Conservation (phyloP, 192 early-diverging fungal genomes). For the Coemansia biformis region DNA sequence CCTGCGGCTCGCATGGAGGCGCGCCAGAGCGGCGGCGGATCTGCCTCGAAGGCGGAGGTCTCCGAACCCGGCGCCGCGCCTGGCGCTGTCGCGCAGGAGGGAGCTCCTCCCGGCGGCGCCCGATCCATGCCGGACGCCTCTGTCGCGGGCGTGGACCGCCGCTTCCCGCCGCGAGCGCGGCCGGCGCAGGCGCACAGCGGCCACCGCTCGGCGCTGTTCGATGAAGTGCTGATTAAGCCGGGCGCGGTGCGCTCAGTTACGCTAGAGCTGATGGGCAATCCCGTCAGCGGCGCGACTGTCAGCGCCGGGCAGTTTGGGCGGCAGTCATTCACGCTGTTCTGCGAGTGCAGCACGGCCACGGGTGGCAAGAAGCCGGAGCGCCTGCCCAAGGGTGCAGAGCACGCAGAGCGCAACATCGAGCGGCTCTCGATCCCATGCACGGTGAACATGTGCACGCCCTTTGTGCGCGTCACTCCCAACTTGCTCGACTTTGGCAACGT, state of each 20-base stretch:
- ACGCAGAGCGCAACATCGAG: conserved; percentile 44
- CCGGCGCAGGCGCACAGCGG: conserved; percentile 6
- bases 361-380: conserved; percentile 22
- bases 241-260: conserved; percentile 77
- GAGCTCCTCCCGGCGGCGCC: too few relatives aligned
- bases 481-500: conserved; percentile 92
- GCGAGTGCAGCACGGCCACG: conserved; percentile 51
- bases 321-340: conserved; percentile 66
- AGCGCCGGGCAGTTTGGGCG: conserved; percentile 66
- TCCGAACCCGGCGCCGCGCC: too few relatives aligned
- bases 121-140: too few relatives aligned
- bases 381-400: conserved; percentile 48
- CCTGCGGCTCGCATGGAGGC: too few relatives aligned
- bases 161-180: conserved; percentile 1
- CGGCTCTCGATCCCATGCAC: conserved; percentile 77
- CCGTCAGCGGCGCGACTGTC: conserved; percentile 30
- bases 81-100: too few relatives aligned
- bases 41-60: too few relatives aligned
- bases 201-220: conserved; percentile 37
- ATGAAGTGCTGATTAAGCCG: conserved; percentile 80
- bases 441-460: conserved; percentile 85
- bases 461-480: conserved; percentile 80
- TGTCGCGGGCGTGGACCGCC: too few relatives aligned
- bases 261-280: conserved; percentile 61
- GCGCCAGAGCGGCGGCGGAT: too few relatives aligned